phyloP scores from a whole-genome alignment of 208 protist species.

The Leishmania guyanensis region DNA sequence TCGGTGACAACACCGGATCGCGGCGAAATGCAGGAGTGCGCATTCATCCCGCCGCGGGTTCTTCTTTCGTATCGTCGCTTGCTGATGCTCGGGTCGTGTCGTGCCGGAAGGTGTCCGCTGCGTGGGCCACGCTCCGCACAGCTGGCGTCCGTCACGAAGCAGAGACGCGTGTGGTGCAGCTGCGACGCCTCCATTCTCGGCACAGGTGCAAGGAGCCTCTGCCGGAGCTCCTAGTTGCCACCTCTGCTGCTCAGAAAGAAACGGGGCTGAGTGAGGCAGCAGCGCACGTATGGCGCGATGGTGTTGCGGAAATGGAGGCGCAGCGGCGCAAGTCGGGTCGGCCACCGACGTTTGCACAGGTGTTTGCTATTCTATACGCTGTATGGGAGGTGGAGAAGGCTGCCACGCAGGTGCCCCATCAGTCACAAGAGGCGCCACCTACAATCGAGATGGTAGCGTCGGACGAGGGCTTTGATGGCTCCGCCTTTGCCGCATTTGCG shows the following conservation, averaged over 20 bases:
- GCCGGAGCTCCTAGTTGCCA: neutral
- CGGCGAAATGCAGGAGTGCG: neutral
- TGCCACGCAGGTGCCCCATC: neutral
- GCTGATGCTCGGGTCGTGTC: neutral
- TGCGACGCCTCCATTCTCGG: constrained; percentile 20
- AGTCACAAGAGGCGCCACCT: neutral
- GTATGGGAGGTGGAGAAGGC: constrained; percentile 14
- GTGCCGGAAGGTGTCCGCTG: constrained; percentile 30
- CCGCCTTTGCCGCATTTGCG: constrained; percentile 24
- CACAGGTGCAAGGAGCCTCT: constrained; percentile 20
- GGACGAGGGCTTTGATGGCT: constrained; percentile 7
- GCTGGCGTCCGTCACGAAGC: constrained; percentile 1
- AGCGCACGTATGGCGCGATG: constrained; percentile 3
- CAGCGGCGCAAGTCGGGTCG: constrained; percentile 26
- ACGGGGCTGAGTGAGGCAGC: neutral
- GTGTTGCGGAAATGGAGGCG: constrained; percentile 26
- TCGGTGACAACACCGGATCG: neutral
- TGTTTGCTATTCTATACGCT: constrained; percentile 33
- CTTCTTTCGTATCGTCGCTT: neutral
- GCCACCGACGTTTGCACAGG: constrained; percentile 35
- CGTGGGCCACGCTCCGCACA: constrained; percentile 26
- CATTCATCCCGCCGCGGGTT: neutral
- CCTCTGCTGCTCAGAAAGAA: neutral
- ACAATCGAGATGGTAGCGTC: neutral
- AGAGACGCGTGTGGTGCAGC: constrained; percentile 23